Conservation (phyloP, 176 grass and related monocot species). For the Oropetium thomaeum region DNA sequence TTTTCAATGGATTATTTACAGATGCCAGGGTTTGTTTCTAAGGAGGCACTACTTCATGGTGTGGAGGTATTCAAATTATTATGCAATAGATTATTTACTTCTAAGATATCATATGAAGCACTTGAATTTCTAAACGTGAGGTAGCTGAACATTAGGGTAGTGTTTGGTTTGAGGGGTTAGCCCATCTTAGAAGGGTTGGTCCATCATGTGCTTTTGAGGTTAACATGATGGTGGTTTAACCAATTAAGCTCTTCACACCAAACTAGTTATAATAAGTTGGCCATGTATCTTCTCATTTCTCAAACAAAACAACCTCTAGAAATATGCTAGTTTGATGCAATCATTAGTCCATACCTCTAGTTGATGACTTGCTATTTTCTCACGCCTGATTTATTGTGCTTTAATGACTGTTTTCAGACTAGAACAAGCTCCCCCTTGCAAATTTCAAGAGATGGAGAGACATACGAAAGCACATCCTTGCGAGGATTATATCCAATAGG, state of each 20-base stretch:
- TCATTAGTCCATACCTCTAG: neutral
- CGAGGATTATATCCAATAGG: conserved; percentile 79
- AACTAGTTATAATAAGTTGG: neutral
- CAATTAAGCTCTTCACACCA: neutral
- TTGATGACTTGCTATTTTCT: neutral
- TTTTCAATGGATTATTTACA: conserved; percentile 41
- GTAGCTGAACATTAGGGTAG: neutral
- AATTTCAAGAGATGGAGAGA: conserved; percentile 60
- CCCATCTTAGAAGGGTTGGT: neutral
- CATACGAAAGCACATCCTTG: conserved; percentile 75
- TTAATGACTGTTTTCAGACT: conserved; percentile 55
- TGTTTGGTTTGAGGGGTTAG: neutral
- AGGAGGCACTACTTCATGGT: conserved; percentile 90
- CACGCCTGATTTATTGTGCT: neutral
- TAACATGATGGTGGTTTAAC: neutral
- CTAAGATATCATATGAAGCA: conserved; percentile 4
- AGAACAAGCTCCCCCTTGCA: conserved; percentile 92
- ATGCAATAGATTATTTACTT: neutral
- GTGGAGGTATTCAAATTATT: conserved; percentile 69
- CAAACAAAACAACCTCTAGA: neutral
- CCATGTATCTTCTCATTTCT: neutral
- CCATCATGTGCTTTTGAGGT: no score
- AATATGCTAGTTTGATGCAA: conserved; percentile 7
- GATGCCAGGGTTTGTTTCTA: conserved; percentile 82
- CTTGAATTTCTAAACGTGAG: neutral